phyloP scores from a whole-genome alignment of 805 yeast genomes.

The Lachancea mirantina region DNA sequence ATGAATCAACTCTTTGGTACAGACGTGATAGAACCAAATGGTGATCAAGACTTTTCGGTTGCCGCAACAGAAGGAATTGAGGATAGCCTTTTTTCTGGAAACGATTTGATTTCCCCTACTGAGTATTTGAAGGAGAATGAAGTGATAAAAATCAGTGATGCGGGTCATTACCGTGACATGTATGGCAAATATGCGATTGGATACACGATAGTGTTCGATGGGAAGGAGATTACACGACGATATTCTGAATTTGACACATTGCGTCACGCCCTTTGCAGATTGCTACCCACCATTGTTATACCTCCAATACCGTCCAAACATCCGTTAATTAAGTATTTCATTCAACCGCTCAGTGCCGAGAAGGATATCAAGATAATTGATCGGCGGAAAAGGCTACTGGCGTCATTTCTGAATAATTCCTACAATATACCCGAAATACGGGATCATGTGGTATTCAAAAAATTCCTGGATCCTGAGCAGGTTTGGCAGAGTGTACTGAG shows the following conservation, averaged over 20 bases:
- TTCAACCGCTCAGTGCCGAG: conserved; percentile 38
- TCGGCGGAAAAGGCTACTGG: conserved; percentile 66
- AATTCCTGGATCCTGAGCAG: conserved; percentile 79
- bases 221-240: conserved; percentile 61
- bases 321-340: conserved; percentile 42
- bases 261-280: conserved; percentile 58
- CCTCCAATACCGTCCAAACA: conserved; percentile 95
- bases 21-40: neutral
- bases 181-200: conserved; percentile 70
- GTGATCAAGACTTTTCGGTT: conserved; percentile 1
- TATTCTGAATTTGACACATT: conserved; percentile 89
- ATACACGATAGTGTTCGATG: conserved; percentile 67
- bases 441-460: conserved; percentile 55
- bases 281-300: conserved; percentile 73
- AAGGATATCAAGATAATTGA: conserved; percentile 44
- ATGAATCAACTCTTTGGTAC: conserved; percentile 8
- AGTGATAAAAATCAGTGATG: conserved; percentile 55
- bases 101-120: neutral
- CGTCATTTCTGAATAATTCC: conserved; percentile 75
- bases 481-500: conserved; percentile 72
- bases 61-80: conserved; percentile 1
- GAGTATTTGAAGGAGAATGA: conserved; percentile 5
- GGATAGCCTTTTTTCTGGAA: neutral
- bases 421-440: conserved; percentile 47
- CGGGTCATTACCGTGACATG: conserved; percentile 81